Conservation (phyloP, 2,329 filamentous ascomycete species). For the Pyrenophora teres region DNA sequence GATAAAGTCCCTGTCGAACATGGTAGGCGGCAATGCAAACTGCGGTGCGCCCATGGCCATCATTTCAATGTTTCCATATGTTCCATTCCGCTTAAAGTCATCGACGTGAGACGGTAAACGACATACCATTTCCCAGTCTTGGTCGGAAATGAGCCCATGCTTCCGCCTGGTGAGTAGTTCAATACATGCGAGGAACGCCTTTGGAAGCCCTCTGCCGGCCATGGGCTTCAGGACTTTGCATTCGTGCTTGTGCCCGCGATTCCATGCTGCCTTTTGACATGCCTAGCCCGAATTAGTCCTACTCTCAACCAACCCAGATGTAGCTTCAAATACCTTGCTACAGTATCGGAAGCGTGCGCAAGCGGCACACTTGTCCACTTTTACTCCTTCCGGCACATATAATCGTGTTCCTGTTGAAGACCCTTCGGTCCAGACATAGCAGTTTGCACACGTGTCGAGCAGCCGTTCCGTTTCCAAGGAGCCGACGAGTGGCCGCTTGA, state of each 20-base stretch:
- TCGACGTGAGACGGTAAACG: constrained; percentile 56
- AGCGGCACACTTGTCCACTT: constrained; percentile 61
- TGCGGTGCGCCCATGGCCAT: constrained; percentile 60
- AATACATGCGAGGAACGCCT: constrained; percentile 60
- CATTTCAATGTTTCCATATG: constrained; percentile 55
- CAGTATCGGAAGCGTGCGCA: constrained; percentile 66
- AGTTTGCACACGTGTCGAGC: constrained; percentile 62
- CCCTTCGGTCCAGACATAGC: constrained; percentile 53
- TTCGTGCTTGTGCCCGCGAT: constrained; percentile 62
- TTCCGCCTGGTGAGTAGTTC: constrained; percentile 57
- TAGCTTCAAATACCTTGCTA: constrained; percentile 53
- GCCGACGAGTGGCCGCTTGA: constrained; percentile 59
- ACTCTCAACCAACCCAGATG: neutral
- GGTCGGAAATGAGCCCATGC: constrained; percentile 43
- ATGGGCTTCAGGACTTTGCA: constrained; percentile 59
- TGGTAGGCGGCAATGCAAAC: constrained; percentile 54
- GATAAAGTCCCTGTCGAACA: constrained; percentile 50
- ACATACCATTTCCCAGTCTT: constrained; percentile 52
- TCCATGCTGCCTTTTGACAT: constrained; percentile 66
- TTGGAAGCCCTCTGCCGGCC: constrained; percentile 54
- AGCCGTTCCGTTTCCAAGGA: constrained; percentile 60
- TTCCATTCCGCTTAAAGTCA: constrained; percentile 50
- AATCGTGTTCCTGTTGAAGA: constrained; percentile 37
- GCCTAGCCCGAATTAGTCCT: constrained; percentile 43
- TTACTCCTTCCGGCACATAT: constrained; percentile 40